Evolutionary conservation across 208 protist species (phyloP).

Genomic region (Entamoeba moshkovskii): DNA sequence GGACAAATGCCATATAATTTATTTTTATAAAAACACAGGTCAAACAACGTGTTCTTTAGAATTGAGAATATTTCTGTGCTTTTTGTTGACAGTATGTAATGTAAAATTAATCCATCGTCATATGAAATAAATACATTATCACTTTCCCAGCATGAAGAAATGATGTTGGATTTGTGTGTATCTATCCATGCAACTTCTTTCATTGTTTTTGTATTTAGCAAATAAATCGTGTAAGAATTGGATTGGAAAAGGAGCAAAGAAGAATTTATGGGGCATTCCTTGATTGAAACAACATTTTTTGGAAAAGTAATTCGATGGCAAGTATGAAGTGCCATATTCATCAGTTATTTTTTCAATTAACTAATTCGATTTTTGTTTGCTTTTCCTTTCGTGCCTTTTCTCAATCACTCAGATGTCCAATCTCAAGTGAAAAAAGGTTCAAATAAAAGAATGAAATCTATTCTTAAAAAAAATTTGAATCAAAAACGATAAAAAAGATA

Average conservation of each 20-base stretch:
- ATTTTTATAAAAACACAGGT: background rate
- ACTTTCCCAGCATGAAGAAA: background rate
- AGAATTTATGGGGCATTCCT: background rate
- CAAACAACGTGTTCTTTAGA: background rate
- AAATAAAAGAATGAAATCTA: no score
- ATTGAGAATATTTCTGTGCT: background rate
- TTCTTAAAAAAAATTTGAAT: no score
- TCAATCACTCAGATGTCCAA: no score
- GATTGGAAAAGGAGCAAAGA: background rate
- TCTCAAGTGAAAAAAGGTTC: no score
- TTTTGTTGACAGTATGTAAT: background rate
- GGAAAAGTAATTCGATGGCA: background rate
- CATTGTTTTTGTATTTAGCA: background rate
- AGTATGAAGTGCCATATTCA: background rate
- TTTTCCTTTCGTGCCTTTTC: background rate
- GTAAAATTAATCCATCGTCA: background rate
- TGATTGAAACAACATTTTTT: background rate
- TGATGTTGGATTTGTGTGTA: background rate
- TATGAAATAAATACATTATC: background rate
- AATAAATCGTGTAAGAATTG: background rate
- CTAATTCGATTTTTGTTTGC: background rate
- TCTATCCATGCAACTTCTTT: background rate
- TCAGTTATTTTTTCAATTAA: background rate
- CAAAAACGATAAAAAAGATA: no score
- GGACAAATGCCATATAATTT: background rate